These are phyloP conservation scores for Alternaria sp. DNA, from an alignment of 2,329 filamentous ascomycete species.

Conservation along the genomic window DNA sequence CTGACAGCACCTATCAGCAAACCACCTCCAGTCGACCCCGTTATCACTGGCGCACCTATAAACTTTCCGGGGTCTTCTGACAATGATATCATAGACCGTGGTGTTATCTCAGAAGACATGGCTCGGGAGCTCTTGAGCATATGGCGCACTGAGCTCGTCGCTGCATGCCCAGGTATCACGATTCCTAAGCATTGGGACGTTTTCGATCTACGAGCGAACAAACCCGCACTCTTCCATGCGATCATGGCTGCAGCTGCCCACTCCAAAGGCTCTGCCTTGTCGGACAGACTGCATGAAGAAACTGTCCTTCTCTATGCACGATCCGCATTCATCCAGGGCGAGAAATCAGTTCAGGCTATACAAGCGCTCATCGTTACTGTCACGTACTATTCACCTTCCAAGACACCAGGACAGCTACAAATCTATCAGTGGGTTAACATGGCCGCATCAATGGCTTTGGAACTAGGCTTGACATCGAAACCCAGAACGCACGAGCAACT, in stretches of 20 bases:
- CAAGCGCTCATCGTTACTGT: constrained; percentile 49
- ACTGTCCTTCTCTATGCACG: constrained; percentile 45
- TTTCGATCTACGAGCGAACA: constrained; percentile 38
- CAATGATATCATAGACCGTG: constrained; percentile 48
- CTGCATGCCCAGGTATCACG: constrained; percentile 42
- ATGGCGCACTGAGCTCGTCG: constrained; percentile 42
- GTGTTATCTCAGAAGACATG: constrained; percentile 39
- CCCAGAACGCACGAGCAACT: constrained; percentile 50
- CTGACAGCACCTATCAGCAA: constrained; percentile 7
- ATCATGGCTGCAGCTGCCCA: constrained; percentile 51
- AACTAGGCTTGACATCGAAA: constrained; percentile 49
- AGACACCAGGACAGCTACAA: constrained; percentile 42
- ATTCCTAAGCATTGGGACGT: constrained; percentile 45
- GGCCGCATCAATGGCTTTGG: constrained; percentile 48
- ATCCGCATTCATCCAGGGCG: constrained; percentile 48
- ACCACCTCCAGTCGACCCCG: constrained; percentile 10
- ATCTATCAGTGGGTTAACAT: constrained; percentile 49
- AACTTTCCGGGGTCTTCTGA: constrained; percentile 37
- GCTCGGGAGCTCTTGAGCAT: constrained; percentile 42
- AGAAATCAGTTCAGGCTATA: constrained; percentile 48
- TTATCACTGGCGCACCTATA: constrained; percentile 20
- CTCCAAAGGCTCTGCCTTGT: constrained; percentile 41
- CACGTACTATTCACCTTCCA: constrained; percentile 47
- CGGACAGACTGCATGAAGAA: constrained; percentile 46
- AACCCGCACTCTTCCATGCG: constrained; percentile 48